These are phyloP conservation scores for Torulaspora quercuum DNA, from an alignment of 805 yeast species.

Conservation along the genomic window DNA sequence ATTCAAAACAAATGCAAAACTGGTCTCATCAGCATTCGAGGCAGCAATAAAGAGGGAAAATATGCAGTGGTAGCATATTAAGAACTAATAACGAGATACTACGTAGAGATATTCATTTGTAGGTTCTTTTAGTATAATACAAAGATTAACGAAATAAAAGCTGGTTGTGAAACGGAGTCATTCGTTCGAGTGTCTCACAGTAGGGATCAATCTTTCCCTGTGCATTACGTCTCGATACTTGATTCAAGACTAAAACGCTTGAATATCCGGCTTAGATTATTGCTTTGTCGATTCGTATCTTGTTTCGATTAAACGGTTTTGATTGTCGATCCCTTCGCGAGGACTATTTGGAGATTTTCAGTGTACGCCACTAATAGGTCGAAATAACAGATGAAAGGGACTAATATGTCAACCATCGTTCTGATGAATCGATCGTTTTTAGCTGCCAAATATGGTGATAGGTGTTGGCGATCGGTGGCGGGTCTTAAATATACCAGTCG, in stretches of 20 bases:
- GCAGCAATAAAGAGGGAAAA: background rate
- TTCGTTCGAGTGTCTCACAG: too few relatives aligned
- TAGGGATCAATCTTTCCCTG: too few relatives aligned
- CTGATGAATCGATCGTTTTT: constrained; percentile 1
- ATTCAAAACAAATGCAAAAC: constrained; percentile 4
- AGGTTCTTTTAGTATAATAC: constrained; percentile 7
- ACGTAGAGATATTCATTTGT: constrained; percentile 4
- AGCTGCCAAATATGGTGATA: background rate
- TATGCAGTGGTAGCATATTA: constrained; percentile 3
- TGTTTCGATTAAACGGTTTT: too few relatives aligned
- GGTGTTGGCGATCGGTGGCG: background rate
- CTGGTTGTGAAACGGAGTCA: too few relatives aligned
- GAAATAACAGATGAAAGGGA: background rate
- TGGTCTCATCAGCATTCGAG: background rate
- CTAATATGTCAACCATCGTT: constrained; percentile 1
- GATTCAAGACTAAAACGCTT: too few relatives aligned
- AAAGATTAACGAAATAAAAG: constrained; percentile 6
- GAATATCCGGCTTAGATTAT: too few relatives aligned
- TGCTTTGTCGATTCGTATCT: too few relatives aligned
- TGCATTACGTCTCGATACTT: too few relatives aligned
- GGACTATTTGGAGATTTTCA: too few relatives aligned
- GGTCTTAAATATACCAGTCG: background rate
- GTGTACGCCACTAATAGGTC: background rate
- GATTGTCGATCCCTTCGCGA: too few relatives aligned
- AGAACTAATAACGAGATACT: constrained; percentile 1